A percentile compares a stretch with the other conserved stretches of the same genome.
Conservation (phyloP, 2,329 filamentous ascomycete genomes). For the Lithohypha guttulata region DNA sequence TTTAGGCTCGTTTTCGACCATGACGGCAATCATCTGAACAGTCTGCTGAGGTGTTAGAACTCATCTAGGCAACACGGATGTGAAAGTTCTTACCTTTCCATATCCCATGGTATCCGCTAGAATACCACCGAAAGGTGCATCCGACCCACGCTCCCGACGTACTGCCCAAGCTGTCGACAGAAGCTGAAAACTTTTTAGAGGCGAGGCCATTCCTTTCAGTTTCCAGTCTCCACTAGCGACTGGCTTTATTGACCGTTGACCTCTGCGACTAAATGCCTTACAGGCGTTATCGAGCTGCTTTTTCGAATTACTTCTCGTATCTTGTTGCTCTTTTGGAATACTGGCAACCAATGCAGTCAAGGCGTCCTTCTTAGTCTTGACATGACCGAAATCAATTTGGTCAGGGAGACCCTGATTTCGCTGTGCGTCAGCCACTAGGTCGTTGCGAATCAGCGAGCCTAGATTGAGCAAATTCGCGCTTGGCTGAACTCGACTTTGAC, state of each 20-base stretch:
- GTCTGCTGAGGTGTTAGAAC: conserved; percentile 4
- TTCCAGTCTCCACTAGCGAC: conserved; percentile 27
- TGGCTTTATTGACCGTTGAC: conserved; percentile 16
- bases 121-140: conserved; percentile 27
- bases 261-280: conserved; percentile 22
- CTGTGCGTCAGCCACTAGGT: conserved; percentile 23
- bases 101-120: conserved; percentile 34
- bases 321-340: conserved; percentile 23
- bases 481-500: background rate
- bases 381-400: conserved; percentile 21
- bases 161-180: conserved; percentile 19
- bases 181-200: conserved; percentile 28
- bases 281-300: conserved; percentile 22
- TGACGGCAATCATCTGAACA: conserved; percentile 24
- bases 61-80: conserved; percentile 21
- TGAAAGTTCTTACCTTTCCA: conserved; percentile 31
- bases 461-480: conserved; percentile 18
- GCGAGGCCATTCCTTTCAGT: conserved; percentile 26
- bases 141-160: conserved; percentile 13
- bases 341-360: conserved; percentile 25
- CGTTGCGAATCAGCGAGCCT: conserved; percentile 15
- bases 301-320: conserved; percentile 22
- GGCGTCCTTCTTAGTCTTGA: conserved; percentile 23
- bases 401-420: conserved; percentile 20
- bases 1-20: conserved; percentile 26